phyloP scores from a whole-genome alignment of 2,329 filamentous ascomycete species.

The Zymoseptoria pseudotritici region DNA sequence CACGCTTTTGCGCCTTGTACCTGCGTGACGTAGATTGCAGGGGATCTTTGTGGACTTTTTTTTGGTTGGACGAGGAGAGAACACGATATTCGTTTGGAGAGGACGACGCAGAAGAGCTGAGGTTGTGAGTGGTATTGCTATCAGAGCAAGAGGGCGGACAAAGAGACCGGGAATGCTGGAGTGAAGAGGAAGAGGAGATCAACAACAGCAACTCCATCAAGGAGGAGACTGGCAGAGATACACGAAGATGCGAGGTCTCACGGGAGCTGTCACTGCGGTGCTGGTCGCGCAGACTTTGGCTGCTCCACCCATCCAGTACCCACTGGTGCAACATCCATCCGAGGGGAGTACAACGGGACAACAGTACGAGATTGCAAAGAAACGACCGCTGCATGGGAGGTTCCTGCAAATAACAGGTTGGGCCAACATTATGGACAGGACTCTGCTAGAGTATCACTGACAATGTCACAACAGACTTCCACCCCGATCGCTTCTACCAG shows the following conservation, averaged over 20 bases:
- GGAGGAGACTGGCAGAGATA: background rate
- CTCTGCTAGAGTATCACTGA: slow-evolving; percentile 6
- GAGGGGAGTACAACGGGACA: background rate
- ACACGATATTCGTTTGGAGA: background rate
- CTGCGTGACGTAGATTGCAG: background rate
- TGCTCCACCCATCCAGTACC: slow-evolving; percentile 14
- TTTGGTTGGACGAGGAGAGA: background rate
- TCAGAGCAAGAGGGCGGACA: background rate
- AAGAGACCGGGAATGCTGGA: background rate
- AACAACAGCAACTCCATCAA: background rate
- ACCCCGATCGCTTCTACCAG: slow-evolving; percentile 85
- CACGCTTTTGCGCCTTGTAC: background rate
- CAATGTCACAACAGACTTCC: slow-evolving; percentile 58
- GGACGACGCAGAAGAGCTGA: background rate
- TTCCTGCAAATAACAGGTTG: slow-evolving; percentile 87
- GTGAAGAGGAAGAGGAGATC: background rate
- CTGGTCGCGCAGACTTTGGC: slow-evolving; percentile 9
- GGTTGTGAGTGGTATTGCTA: background rate
- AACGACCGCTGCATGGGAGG: slow-evolving; percentile 46
- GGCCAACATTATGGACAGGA: slow-evolving; percentile 18
- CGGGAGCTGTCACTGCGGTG: slow-evolving; percentile 2
- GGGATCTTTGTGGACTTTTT: background rate
- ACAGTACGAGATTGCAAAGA: slow-evolving; percentile 6
- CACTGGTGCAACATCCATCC: slow-evolving; percentile 1
- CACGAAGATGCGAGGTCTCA: background rate